Evolutionary conservation across 441 rosid genomes (phyloP).

Genomic region (Isatis lusitanica): DNA sequence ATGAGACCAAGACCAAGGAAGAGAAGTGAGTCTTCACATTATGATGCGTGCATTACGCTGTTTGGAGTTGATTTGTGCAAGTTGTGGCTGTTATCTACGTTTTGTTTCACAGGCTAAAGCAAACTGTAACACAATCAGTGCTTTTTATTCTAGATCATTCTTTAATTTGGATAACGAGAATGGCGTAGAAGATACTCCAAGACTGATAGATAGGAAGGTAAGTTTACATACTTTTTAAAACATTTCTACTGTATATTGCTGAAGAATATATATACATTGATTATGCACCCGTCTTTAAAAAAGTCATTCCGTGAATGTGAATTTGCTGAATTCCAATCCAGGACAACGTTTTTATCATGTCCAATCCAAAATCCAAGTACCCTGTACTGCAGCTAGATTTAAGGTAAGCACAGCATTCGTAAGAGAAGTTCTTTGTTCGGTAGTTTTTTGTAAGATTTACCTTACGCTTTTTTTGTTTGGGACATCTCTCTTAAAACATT

Average conservation of each 20-base stretch:
- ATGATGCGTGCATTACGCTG: not conserved
- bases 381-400: conserved; percentile 87
- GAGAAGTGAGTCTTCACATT: conserved; percentile 64
- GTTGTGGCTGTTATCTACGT: conserved; percentile 11
- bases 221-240: conserved; percentile 6
- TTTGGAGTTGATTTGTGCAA: conserved; percentile 4
- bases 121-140: conserved; percentile 33
- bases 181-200: conserved; percentile 80
- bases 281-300: not conserved
- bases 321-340: conserved; percentile 30
- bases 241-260: not conserved
- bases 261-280: not conserved
- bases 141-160: conserved; percentile 63
- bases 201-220: conserved; percentile 87
- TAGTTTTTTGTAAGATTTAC: not conserved
- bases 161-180: conserved; percentile 83
- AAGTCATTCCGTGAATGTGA: not conserved
- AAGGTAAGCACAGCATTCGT: conserved; percentile 46
- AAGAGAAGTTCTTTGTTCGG: not conserved
- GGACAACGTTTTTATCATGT: conserved; percentile 92
- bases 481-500: conserved; percentile 18
- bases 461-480: conserved; percentile 15
- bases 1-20: conserved; percentile 87
- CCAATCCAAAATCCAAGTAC: conserved; percentile 91
- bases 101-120: conserved; percentile 14